A percentile compares a stretch with the other conserved stretches of the same genome.
These are phyloP conservation scores for Lepiota subincarnata DNA, from an alignment of 768 basidiomycete species.

Conservation along the genomic window DNA sequence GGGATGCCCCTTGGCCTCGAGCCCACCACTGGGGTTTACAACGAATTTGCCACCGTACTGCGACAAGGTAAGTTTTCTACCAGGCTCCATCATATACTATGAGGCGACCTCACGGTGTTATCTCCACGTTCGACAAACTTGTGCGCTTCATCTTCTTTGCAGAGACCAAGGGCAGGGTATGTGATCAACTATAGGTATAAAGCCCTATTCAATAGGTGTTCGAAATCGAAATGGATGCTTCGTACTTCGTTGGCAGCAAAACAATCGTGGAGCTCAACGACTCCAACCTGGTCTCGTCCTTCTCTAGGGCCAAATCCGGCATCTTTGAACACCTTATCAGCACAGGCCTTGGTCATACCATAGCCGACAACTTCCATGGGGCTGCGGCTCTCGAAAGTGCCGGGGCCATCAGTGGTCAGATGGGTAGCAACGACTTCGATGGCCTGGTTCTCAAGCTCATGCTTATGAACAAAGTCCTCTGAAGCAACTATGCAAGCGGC, in stretches of 20 bases:
- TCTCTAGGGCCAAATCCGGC: slow-evolving; percentile 65
- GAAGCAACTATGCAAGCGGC: slow-evolving; percentile 76
- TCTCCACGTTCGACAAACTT: slow-evolving; percentile 71
- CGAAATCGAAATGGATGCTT: neutral
- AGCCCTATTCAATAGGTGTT: neutral
- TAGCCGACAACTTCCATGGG: slow-evolving; percentile 84
- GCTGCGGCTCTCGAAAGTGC: slow-evolving; percentile 61
- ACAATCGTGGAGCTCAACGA: slow-evolving; percentile 84
- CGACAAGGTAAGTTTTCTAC: neutral
- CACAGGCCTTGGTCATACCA: slow-evolving; percentile 64
- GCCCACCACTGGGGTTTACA: slow-evolving; percentile 79
- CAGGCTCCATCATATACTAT: neutral
- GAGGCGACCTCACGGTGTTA: slow-evolving; percentile 57
- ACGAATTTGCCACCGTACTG: slow-evolving; percentile 85
- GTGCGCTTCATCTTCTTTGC: slow-evolving; percentile 60
- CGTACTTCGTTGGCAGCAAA: slow-evolving; percentile 77
- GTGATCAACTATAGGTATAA: slow-evolving; percentile 56
- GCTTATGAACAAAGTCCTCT: slow-evolving; percentile 69
- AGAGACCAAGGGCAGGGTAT: slow-evolving; percentile 78
- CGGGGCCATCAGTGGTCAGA: slow-evolving; percentile 61
- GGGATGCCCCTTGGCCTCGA: slow-evolving; percentile 88
- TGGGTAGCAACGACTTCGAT: slow-evolving; percentile 74
- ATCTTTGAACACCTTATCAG: slow-evolving; percentile 64
- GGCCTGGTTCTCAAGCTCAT: slow-evolving; percentile 79
- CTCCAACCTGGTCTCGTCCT: slow-evolving; percentile 73